These are phyloP conservation scores for Melaleuca alternifolia DNA, from an alignment of 345 rosid genomes.

Conservation along the genomic window DNA sequence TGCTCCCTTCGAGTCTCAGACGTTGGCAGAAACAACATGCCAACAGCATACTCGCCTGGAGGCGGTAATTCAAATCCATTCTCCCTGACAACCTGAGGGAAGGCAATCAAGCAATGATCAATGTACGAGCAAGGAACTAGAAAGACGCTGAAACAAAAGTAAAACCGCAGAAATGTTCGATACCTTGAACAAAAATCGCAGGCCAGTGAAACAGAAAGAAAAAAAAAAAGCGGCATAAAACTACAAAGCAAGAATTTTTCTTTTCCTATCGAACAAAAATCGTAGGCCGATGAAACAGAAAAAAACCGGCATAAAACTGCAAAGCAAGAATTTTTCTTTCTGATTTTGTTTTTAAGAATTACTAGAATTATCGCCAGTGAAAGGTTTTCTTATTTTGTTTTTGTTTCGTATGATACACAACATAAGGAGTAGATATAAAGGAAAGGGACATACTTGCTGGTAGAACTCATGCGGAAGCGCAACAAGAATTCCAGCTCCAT, in stretches of 20 bases:
- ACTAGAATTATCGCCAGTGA: neutral
- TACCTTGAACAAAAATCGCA: neutral
- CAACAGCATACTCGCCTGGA: slow-evolving; percentile 82
- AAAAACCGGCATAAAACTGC: neutral
- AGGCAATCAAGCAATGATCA: neutral
- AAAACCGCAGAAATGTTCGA: neutral
- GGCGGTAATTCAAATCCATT: slow-evolving; percentile 78
- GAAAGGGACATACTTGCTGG: slow-evolving; percentile 32
- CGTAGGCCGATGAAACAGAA: neutral
- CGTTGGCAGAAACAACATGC: slow-evolving; percentile 93
- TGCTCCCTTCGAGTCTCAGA: slow-evolving; percentile 59
- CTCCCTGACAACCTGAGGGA: slow-evolving; percentile 48
- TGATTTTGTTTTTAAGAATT: neutral
- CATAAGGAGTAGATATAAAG: neutral
- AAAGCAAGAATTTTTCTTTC: neutral
- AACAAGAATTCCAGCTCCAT: slow-evolving; percentile 96
- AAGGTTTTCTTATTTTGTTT: neutral
- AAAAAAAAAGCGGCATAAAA: neutral
- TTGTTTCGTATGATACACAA: neutral
- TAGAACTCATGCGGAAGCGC: slow-evolving; percentile 81
- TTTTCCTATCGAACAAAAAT: neutral
- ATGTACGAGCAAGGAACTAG: neutral
- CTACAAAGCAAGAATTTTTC: neutral
- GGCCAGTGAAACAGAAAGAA: neutral
- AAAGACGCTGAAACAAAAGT: neutral